Evolutionary conservation across 257 asterid genomes (phyloP).

Genomic region (Echites panduratus): DNA sequence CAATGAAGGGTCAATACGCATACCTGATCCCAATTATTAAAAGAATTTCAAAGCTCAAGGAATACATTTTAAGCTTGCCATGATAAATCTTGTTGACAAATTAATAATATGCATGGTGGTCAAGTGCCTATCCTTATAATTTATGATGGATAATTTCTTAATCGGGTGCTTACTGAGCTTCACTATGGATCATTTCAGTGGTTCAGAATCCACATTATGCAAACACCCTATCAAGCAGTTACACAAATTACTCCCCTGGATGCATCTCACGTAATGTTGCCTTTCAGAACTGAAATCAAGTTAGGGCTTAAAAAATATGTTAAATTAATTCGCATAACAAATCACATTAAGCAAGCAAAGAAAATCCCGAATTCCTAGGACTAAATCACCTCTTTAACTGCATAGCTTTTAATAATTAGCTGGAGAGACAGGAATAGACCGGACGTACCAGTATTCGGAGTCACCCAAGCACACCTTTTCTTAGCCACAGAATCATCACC

Average conservation of each 20-base stretch:
- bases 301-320: not conserved
- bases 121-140: not conserved
- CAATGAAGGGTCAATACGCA: not conserved
- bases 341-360: no score
- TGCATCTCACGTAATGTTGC: not conserved
- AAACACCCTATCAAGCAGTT: not conserved
- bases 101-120: not conserved
- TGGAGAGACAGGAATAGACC: not conserved
- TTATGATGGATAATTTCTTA: not conserved
- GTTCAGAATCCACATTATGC: not conserved
- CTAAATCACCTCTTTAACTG: not conserved
- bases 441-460: slow-evolving; percentile 71
- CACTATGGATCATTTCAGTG: not conserved
- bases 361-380: not conserved
- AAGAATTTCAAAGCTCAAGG: not conserved
- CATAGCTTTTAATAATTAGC: not conserved
- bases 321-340: not conserved
- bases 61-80: not conserved
- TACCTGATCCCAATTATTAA: not conserved
- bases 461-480: slow-evolving; percentile 97
- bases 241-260: not conserved
- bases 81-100: not conserved
- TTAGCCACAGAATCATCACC: slow-evolving; percentile 41
- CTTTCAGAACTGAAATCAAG: not conserved
- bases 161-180: not conserved